Conservation (phyloP, 2,329 filamentous ascomycete genomes). For the Endocalyx cinctus region DNA sequence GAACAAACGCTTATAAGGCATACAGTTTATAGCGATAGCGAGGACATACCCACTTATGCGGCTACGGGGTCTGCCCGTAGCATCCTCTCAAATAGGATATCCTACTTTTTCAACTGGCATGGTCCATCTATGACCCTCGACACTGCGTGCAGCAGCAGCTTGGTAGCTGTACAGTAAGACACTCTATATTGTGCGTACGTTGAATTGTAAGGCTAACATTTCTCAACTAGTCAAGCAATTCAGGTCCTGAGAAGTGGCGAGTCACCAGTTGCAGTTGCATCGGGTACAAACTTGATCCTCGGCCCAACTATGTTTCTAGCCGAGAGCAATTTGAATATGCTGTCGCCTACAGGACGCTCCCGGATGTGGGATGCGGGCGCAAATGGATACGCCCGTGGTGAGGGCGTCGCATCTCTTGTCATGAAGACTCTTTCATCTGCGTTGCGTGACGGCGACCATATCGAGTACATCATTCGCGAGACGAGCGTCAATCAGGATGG, state of each 20-base stretch:
- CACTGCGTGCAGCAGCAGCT: background rate
- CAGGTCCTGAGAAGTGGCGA: background rate
- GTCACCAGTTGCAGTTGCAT: background rate
- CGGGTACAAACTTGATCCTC: background rate
- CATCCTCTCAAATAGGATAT: conserved; percentile 1
- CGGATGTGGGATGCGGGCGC: conserved; percentile 12
- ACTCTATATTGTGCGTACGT: too few relatives aligned
- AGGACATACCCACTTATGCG: background rate
- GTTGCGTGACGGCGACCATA: conserved; percentile 21
- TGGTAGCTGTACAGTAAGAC: background rate
- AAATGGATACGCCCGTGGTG: conserved; percentile 13
- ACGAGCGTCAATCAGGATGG: conserved; percentile 14
- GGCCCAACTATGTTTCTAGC: background rate
- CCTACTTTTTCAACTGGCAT: conserved; percentile 2
- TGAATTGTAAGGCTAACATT: too few relatives aligned
- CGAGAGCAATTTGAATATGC: conserved; percentile 7
- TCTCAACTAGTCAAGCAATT: background rate
- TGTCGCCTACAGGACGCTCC: conserved; percentile 8
- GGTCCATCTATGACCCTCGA: background rate
- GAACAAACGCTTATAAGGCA: background rate
- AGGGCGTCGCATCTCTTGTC: conserved; percentile 24
- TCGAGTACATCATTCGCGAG: conserved; percentile 14
- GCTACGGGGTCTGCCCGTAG: background rate
- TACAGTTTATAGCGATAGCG: background rate
- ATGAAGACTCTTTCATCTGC: conserved; percentile 40